Percentiles rank a stretch among this genome's conserved stretches.
These are phyloP conservation scores for Silene conica DNA, from an alignment of 148 eudicot genomes.

Conservation along the genomic window DNA sequence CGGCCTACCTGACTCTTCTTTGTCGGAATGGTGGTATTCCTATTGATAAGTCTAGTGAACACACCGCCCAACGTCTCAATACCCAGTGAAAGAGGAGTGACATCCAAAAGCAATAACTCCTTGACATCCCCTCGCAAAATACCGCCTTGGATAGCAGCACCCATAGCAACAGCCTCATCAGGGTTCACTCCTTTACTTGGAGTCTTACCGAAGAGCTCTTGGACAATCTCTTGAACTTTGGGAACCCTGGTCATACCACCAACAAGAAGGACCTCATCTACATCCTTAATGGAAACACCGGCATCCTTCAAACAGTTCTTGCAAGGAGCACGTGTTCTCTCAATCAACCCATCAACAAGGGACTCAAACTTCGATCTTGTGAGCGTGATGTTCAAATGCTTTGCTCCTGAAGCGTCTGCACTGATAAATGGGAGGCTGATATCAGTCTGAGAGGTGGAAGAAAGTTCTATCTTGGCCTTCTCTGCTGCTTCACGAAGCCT, in stretches of 20 bases:
- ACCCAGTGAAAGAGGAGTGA: conserved; percentile 91
- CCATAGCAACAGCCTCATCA: conserved; percentile 97
- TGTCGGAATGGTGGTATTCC: conserved; percentile 92
- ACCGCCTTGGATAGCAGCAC: conserved; percentile 98
- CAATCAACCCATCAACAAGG: conserved; percentile 66
- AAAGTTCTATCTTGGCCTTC: conserved; percentile 94
- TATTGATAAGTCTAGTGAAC: conserved; percentile 74
- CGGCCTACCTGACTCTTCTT: conserved; percentile 83
- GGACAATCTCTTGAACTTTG: conserved; percentile 75
- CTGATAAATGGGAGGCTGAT: conserved; percentile 89
- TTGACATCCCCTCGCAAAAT: conserved; percentile 95
- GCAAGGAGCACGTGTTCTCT: conserved; percentile 77
- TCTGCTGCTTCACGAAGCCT: conserved; percentile 95
- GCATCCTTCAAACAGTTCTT: conserved; percentile 92
- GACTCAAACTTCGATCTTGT: conserved; percentile 88
- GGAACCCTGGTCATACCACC: conserved; percentile 98
- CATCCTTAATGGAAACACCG: conserved; percentile 56
- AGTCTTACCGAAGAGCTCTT: conserved; percentile 78
- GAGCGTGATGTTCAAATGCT: conserved; percentile 84
- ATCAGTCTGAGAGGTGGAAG: conserved; percentile 94
- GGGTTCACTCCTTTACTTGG: conserved; percentile 98
- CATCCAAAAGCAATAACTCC: conserved; percentile 91
- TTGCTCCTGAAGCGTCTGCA: conserved; percentile 89
- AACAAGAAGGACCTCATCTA: conserved; percentile 90
- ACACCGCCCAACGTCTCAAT: conserved; percentile 94